A percentile compares a stretch with the other conserved stretches of the same genome.
phyloP scores from a whole-genome alignment of 495 filamentous ascomycete genomes.

The Neurospora intermedia region DNA sequence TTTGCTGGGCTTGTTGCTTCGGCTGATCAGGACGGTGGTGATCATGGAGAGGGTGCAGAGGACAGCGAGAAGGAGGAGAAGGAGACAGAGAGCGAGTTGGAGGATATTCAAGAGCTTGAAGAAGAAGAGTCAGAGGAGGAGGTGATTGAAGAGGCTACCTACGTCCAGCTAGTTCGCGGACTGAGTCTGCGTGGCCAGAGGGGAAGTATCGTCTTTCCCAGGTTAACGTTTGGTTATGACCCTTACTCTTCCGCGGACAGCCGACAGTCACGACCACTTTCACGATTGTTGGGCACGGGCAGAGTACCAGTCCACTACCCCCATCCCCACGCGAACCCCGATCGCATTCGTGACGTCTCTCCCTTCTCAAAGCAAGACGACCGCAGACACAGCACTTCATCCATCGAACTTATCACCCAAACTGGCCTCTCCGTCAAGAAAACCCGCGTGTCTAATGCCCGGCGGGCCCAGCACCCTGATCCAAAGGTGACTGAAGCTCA shows the following conservation, averaged over 20 bases:
- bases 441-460: constrained; percentile 6
- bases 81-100: neutral
- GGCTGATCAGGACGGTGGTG: constrained; percentile 7
- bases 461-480: neutral
- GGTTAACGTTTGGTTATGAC: neutral
- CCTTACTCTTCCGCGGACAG: neutral
- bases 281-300: neutral
- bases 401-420: constrained; percentile 10
- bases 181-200: constrained; percentile 2
- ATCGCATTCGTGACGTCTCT: neutral
- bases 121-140: constrained; percentile 1
- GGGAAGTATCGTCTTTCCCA: neutral
- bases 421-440: constrained; percentile 12
- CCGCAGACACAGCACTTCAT: constrained; percentile 1
- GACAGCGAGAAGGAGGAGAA: neutral
- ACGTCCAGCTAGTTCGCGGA: constrained; percentile 9
- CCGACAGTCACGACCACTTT: neutral
- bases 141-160: constrained; percentile 2
- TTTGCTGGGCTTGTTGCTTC: constrained; percentile 22
- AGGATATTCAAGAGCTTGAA: neutral
- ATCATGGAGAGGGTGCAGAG: neutral
- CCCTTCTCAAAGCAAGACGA: neutral
- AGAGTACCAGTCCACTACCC: neutral
- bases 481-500: neutral
- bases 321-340: neutral